A percentile compares a stretch with the other conserved stretches of the same genome.
Conservation (phyloP, 345 rosid species). For the Melaleuca quinquenervia region DNA sequence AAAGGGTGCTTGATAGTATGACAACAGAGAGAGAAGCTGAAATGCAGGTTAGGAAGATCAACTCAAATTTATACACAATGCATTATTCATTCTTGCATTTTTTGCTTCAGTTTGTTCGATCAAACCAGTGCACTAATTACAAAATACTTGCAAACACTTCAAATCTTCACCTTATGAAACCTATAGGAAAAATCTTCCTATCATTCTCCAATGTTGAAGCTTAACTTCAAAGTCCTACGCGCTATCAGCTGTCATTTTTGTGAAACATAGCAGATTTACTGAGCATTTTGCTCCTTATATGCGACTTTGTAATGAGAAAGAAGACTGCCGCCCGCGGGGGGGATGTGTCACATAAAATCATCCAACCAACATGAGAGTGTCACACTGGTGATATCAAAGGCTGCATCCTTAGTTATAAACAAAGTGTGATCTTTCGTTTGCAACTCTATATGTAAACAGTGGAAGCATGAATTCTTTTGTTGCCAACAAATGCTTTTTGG, state of each 20-base stretch:
- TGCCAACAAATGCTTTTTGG: neutral
- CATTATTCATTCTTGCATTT: neutral
- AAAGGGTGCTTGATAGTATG: conserved; percentile 60
- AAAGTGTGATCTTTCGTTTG: neutral
- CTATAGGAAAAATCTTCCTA: neutral
- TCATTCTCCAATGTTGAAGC: neutral
- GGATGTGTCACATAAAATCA: neutral
- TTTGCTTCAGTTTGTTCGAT: neutral
- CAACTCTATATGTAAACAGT: neutral
- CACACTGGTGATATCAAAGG: neutral
- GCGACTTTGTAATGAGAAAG: neutral
- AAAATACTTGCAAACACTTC: neutral
- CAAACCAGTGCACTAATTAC: neutral
- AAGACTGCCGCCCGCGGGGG: neutral
- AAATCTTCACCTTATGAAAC: neutral
- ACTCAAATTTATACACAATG: neutral
- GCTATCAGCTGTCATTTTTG: neutral
- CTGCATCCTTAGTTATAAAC: neutral
- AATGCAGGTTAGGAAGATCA: conserved; percentile 41
- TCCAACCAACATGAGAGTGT: neutral
- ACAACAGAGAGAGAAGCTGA: conserved; percentile 79
- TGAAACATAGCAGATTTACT: neutral
- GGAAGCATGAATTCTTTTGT: neutral
- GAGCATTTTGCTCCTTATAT: neutral
- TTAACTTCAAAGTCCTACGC: neutral